Percentiles rank a stretch among this genome's conserved stretches.
phyloP scores from a whole-genome alignment of 495 filamentous ascomycete genomes.

The Friedmanniomyces endolithicus region DNA sequence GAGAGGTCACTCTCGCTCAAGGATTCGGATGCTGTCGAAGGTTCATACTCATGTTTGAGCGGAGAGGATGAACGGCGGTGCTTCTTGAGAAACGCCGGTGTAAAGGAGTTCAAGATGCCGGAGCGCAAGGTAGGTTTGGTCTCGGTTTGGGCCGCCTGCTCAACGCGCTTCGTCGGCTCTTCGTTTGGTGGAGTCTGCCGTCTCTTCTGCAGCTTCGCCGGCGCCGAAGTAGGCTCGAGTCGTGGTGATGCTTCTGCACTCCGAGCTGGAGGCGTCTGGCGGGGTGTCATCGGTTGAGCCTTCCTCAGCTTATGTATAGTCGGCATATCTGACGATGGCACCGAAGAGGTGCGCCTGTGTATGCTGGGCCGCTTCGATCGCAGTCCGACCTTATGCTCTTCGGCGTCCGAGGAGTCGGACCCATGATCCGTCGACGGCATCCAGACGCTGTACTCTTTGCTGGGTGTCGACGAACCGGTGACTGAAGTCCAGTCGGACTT shows the following conservation, averaged over 20 bases:
- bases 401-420: conserved; percentile 17
- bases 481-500: conserved; percentile 8
- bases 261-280: conserved; percentile 21
- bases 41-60: conserved; percentile 93
- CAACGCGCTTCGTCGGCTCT: background rate
- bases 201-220: conserved; percentile 29
- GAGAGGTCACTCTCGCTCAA: conserved; percentile 34
- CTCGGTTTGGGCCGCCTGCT: conserved; percentile 29
- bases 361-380: conserved; percentile 14
- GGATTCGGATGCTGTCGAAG: conserved; percentile 61
- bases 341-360: conserved; percentile 43
- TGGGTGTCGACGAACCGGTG: background rate
- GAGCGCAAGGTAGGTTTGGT: conserved; percentile 32
- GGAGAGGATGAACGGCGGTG: conserved; percentile 73
- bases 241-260: conserved; percentile 8
- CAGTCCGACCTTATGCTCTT: conserved; percentile 13
- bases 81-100: conserved; percentile 27
- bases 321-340: conserved; percentile 45
- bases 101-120: conserved; percentile 28
- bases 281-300: conserved; percentile 21
- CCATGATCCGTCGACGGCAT: conserved; percentile 26
- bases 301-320: conserved; percentile 46
- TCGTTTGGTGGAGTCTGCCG: conserved; percentile 5
- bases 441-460: conserved; percentile 32
- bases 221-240: conserved; percentile 23